A percentile compares a stretch with the other conserved stretches of the same genome.
These are phyloP conservation scores for Coniophora puteana DNA, from an alignment of 1,284 basidiomycete species.

Conservation along the genomic window DNA sequence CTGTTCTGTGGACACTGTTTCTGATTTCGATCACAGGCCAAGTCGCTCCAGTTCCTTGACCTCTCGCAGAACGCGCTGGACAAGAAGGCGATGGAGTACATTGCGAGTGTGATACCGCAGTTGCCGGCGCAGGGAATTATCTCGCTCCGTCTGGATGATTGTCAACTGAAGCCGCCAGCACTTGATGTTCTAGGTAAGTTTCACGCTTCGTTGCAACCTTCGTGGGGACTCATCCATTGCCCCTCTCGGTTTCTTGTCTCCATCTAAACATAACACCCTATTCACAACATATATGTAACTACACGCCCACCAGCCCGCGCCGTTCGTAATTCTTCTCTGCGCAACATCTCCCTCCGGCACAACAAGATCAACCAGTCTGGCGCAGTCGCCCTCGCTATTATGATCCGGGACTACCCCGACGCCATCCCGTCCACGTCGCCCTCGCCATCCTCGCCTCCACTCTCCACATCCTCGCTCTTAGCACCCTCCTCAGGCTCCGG, in stretches of 20 bases:
- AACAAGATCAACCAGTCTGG: conserved; percentile 82
- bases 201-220: neutral
- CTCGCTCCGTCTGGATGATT: conserved; percentile 84
- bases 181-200: conserved; percentile 75
- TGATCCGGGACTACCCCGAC: conserved; percentile 94
- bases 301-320: conserved; percentile 54
- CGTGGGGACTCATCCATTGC: neutral
- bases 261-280: neutral
- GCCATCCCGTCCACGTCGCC: conserved; percentile 39
- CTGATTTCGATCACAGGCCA: conserved; percentile 45
- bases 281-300: conserved; percentile 5
- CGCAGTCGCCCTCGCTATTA: conserved; percentile 87
- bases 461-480: too few relatives aligned
- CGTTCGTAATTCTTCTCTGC: conserved; percentile 77
- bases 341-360: conserved; percentile 83
- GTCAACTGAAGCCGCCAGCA: conserved; percentile 64
- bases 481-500: too few relatives aligned
- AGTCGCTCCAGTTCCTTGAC: conserved; percentile 79
- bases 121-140: conserved; percentile 59
- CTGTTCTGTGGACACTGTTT: neutral
- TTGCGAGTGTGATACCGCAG: conserved; percentile 64
- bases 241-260: neutral
- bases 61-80: conserved; percentile 87
- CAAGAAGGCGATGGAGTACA: conserved; percentile 78
- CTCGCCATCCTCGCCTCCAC: conserved; percentile 5